Evolutionary conservation across 192 early-diverging fungal species (phyloP).

Genomic region (Funneliformis mosseae): DNA sequence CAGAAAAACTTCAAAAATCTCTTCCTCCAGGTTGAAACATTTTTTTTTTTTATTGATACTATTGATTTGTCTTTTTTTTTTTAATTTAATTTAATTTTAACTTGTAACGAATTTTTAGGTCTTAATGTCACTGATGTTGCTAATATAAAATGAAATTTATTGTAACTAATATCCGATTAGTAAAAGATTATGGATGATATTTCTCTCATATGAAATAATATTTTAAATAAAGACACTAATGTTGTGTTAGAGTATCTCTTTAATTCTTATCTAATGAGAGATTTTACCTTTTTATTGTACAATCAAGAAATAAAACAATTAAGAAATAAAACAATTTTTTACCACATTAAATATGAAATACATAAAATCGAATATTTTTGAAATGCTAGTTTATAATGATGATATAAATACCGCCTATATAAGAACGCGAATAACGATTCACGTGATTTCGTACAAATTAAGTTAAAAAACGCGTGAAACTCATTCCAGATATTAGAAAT

Average conservation of each 20-base stretch:
- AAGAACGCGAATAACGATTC: too few species aligned
- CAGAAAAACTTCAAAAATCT: slow-evolving; percentile 92
- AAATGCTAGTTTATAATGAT: too few species aligned
- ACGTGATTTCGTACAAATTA: too few species aligned
- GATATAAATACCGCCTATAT: not conserved
- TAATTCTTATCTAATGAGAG: too few species aligned
- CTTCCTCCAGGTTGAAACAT: slow-evolving; percentile 83
- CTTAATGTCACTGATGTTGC: slow-evolving; percentile 22
- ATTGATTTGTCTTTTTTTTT: not conserved
- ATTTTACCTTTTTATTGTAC: too few species aligned
- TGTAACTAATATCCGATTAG: not conserved
- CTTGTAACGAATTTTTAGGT: not conserved
- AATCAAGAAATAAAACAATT: too few species aligned
- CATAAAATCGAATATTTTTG: too few species aligned
- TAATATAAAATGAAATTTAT: not conserved
- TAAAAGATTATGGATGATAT: not conserved
- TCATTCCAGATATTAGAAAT: not conserved
- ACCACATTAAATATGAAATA: too few species aligned
- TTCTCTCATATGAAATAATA: not conserved
- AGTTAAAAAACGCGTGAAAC: not conserved
- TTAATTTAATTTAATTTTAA: not conserved
- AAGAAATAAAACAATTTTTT: too few species aligned
- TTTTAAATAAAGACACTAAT: too few species aligned
- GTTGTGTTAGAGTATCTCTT: too few species aligned
- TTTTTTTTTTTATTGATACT: not conserved